phyloP scores from a whole-genome alignment of 345 rosid species.

The Cardiospermum halicacabum region DNA sequence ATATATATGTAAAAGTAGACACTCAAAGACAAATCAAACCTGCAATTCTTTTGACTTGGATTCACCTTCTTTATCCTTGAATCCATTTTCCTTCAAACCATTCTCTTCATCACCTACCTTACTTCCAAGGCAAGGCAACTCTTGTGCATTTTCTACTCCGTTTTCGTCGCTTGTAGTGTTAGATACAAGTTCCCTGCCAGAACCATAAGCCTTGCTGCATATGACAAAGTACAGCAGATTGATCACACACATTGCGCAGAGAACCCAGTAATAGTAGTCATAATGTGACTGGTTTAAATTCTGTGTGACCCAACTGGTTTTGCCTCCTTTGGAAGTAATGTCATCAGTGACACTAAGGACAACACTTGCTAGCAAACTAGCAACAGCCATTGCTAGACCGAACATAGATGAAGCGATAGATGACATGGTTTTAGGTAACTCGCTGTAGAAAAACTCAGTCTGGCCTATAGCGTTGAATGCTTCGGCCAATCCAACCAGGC shows the following conservation, averaged over 20 bases:
- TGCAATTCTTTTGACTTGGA: neutral
- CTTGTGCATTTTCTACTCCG: conserved; percentile 39
- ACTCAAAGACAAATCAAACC: conserved; percentile 10
- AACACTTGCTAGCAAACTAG: conserved; percentile 56
- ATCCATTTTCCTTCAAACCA: conserved; percentile 12
- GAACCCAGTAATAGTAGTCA: conserved; percentile 74
- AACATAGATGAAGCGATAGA: conserved; percentile 59
- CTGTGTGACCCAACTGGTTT: conserved; percentile 64
- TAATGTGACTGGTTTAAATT: conserved; percentile 68
- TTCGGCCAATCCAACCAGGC: conserved; percentile 64
- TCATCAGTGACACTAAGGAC: conserved; percentile 35
- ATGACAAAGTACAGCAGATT: conserved; percentile 55
- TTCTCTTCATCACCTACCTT: conserved; percentile 20
- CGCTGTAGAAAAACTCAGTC: conserved; percentile 70
- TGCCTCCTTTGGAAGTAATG: conserved; percentile 36
- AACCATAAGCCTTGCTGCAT: conserved; percentile 79
- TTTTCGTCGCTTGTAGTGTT: conserved; percentile 33
- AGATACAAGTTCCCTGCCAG: conserved; percentile 32
- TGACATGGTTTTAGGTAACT: conserved; percentile 79
- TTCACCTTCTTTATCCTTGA: conserved; percentile 15
- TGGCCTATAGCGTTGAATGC: conserved; percentile 68
- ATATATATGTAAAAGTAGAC: neutral
- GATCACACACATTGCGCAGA: conserved; percentile 45
- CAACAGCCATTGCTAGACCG: conserved; percentile 61
- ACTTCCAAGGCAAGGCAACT: conserved; percentile 15